Evolutionary conservation across 2,329 filamentous ascomycete genomes (phyloP).

Genomic region (Graphilbum sp.): DNA sequence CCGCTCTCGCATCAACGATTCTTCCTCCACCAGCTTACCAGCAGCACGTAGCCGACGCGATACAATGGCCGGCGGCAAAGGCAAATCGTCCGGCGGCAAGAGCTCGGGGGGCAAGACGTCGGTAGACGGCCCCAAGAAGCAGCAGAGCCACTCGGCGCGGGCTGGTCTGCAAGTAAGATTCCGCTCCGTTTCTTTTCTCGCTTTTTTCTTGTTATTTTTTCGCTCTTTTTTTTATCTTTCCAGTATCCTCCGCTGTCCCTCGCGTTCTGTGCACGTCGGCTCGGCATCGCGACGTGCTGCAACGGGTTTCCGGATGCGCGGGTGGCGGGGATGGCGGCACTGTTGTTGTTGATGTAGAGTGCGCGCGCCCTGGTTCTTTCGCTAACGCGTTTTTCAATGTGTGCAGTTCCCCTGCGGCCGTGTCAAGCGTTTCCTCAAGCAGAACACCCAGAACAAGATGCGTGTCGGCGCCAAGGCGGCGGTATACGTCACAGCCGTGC

Average conservation of each 20-base stretch:
- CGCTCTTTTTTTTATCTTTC: constrained; percentile 11
- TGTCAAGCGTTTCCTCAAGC: constrained; percentile 99
- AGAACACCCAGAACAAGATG: constrained; percentile 99
- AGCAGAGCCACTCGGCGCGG: constrained; percentile 89
- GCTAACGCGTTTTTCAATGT: too few species aligned
- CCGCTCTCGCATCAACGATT: constrained; percentile 2
- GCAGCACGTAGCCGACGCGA: constrained; percentile 5
- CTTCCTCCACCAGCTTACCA: constrained; percentile 8
- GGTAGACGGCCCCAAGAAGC: constrained; percentile 60
- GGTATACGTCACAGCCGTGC: constrained; percentile 93
- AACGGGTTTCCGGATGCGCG: too few species aligned
- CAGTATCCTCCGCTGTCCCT: too few species aligned
- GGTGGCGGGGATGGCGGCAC: too few species aligned
- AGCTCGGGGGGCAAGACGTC: constrained; percentile 62
- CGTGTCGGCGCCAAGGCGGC: constrained; percentile 97
- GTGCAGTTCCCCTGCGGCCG: constrained; percentile 98
- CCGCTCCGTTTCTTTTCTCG: constrained; percentile 2
- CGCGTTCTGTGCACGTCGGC: too few species aligned
- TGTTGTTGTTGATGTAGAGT: too few species aligned
- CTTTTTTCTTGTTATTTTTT: constrained; percentile 11
- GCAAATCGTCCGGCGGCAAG: constrained; percentile 84
- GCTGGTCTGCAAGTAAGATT: constrained; percentile 82
- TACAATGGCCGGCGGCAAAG: constrained; percentile 73
- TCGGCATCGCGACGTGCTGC: too few species aligned
- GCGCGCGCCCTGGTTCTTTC: too few species aligned